A percentile compares a stretch with the other conserved stretches of the same genome.
Evolutionary conservation across 2,329 filamentous ascomycete genomes (phyloP).

Genomic region (Zasmidium citrigriseum): DNA sequence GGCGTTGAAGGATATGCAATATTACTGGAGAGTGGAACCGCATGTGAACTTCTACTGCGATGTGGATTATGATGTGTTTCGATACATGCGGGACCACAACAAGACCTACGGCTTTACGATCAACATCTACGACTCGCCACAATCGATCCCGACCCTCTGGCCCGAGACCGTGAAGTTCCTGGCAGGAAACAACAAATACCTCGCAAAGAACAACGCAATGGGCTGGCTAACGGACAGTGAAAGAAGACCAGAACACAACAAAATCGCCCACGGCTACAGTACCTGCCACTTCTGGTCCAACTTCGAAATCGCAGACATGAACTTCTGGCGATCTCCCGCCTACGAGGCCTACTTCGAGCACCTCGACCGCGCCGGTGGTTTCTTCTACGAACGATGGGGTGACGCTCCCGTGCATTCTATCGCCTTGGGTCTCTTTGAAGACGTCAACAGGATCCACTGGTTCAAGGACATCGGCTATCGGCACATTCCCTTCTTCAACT

Average conservation of each 20-base stretch:
- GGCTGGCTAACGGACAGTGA: conserved; percentile 80
- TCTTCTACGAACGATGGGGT: conserved; percentile 98
- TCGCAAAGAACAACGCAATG: conserved; percentile 82
- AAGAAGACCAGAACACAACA: conserved; percentile 76
- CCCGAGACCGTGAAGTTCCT: conserved; percentile 94
- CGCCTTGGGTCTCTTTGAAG: conserved; percentile 87
- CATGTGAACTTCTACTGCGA: conserved; percentile 99
- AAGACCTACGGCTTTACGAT: conserved; percentile 99
- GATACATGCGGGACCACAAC: conserved; percentile 97
- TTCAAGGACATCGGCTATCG: conserved; percentile 99
- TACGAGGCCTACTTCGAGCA: conserved; percentile 98
- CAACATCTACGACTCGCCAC: conserved; percentile 89
- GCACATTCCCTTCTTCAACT: conserved; percentile 98
- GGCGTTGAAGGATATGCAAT: conserved; percentile 76
- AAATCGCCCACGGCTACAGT: conserved; percentile 85
- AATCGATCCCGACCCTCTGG: conserved; percentile 86
- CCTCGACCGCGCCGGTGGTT: conserved; percentile 88
- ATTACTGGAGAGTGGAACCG: conserved; percentile 98
- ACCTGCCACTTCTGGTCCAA: conserved; percentile 99
- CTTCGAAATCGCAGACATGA: conserved; percentile 93
- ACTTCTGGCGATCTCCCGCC: conserved; percentile 84
- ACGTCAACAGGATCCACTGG: conserved; percentile 83
- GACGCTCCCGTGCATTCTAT: conserved; percentile 97
- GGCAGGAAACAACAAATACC: conserved; percentile 71
- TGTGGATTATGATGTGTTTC: conserved; percentile 96